A percentile compares a stretch with the other conserved stretches of the same genome.
Conservation (phyloP, 2,329 filamentous ascomycete species). For the Lachnellula subtilissima region DNA sequence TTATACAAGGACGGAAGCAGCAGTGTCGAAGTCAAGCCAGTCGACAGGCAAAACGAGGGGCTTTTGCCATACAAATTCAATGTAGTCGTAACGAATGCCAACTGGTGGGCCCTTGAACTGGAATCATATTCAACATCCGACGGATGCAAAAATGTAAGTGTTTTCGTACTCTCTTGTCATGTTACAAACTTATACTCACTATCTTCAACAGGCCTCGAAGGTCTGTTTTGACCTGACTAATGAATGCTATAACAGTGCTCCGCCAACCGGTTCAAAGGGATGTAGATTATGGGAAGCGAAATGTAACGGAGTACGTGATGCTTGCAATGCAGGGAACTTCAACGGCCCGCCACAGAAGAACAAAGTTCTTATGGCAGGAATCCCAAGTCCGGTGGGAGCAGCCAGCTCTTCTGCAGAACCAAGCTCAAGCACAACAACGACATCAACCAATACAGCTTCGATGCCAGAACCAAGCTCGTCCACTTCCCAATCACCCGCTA, state of each 20-base stretch:
- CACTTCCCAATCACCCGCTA: neutral
- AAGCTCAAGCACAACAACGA: neutral
- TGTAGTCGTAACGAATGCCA: constrained; percentile 62
- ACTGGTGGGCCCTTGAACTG: constrained; percentile 66
- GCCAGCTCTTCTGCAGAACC: neutral
- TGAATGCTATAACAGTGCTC: constrained; percentile 54
- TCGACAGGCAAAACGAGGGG: constrained; percentile 40
- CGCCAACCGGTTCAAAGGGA: constrained; percentile 53
- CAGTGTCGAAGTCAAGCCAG: constrained; percentile 1
- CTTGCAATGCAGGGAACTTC: constrained; percentile 40
- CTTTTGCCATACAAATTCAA: constrained; percentile 44
- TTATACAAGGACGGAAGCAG: constrained; percentile 20
- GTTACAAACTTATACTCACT: neutral
- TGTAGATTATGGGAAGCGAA: constrained; percentile 60
- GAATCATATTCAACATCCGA: constrained; percentile 48
- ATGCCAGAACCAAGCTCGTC: neutral
- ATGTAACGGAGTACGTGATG: constrained; percentile 46
- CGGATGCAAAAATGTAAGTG: constrained; percentile 53
- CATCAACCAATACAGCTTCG: neutral
- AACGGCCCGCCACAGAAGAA: constrained; percentile 44
- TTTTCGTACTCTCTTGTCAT: neutral
- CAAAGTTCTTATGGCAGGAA: constrained; percentile 31
- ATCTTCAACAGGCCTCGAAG: constrained; percentile 35
- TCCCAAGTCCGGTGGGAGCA: neutral
- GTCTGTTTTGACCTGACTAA: constrained; percentile 56